Base-by-base conservation (phyloP, 2,329 filamentous ascomycete species). In the Hymenoscyphus fructigenus region DNA sequence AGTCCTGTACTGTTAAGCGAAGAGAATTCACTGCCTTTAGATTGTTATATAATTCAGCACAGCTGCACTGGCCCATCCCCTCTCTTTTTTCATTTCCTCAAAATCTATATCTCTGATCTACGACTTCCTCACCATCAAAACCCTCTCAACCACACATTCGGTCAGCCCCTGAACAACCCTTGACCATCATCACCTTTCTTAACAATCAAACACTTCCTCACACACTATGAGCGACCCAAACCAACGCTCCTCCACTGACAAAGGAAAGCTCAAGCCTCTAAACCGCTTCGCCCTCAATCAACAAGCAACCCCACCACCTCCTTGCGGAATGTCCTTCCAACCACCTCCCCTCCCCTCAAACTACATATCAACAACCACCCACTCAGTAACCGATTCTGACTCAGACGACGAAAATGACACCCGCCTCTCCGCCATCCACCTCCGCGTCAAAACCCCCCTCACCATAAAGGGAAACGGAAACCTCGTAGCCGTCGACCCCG, bases 361-460 rank as follows among this genome's bases (percentile, higher is more conserved):
- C 60, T 32, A 57, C 23, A 20, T 34, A 1, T 9, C 60, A 38
- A 28, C 12, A 17, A 36, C 60, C 41, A 56, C 59, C 23, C 34
- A 59, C 34, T 63, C 53, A 14, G 65, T 69, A 15, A 17, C 58
- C 17, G 61, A 47, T 12, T 63, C 41, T 17, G 67, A 66, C 62
- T 68, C 68, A 9, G 71, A 70, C 32, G 63, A 67, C 17, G 69
- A 71, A 28, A 60, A 67, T 1, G 69, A 67, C 15, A 36, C 15
- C n/a, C 59, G 61, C 10, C 68, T 74, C 56, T 78, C 78, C 1
- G 75, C 81, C 58, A 79, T 85, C 65, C 77, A 74, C 59, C 73
- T 87, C 56, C 76, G 75, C 17, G 81, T 87, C 75, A 80, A 81
- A 69, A 79, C 81, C 17, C 78, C 81, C 0, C 73, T 85, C 70